Base-by-base conservation (phyloP, 2,329 filamentous ascomycete genomes). In the Aspergillus bombycis region DNA sequence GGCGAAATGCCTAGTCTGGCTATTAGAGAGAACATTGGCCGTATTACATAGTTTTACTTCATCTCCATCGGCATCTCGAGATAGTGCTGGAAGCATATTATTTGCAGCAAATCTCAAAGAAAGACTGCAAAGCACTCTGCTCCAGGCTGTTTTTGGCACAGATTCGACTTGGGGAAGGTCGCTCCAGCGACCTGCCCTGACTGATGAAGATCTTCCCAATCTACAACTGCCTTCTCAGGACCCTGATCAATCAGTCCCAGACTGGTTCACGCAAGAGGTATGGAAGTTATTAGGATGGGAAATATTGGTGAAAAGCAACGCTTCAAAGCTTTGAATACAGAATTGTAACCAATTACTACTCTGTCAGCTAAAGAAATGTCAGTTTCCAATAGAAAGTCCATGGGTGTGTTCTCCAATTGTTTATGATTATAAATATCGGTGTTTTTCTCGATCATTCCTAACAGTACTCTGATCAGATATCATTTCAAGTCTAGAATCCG, bases 231-330 rank as follows among this genome's bases (percentile, higher is more conserved):
- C 11, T 28, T 55, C 58, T 11, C 48, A 62, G 8, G 26, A 46
- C 28, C 45, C 67, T 1, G 75, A 82, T 32, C 70, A 75, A 19
- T 73, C 81, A 10, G 77, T 82, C 5, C 69, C 79, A 3, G 81
- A 85, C 19, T 87, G 85, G 84, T 88, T 86, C 67, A 79, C 81
- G 59, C 79, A 80, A 61, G 83, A 87, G 66, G 72, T 88, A 2
- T 89, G 86, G 86, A 74, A 79, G 58, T 70, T 88, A 59, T 69
- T 88, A 8, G 86, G 86, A 0, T 88, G 86, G 86, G 84, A 88
- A 57, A 62, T 77, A 58, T 46, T 79, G 53, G 63, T 38, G 58
- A 63, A 50, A 3, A 46, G 53, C 21, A 26, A 26, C 34, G 36
- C 50, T 60, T 55, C 45, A 1, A 28, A 38, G n/a, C 38, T 23